Evolutionary conservation across 1,284 basidiomycete genomes (phyloP).

Genomic region (Leccinum solheimii): DNA sequence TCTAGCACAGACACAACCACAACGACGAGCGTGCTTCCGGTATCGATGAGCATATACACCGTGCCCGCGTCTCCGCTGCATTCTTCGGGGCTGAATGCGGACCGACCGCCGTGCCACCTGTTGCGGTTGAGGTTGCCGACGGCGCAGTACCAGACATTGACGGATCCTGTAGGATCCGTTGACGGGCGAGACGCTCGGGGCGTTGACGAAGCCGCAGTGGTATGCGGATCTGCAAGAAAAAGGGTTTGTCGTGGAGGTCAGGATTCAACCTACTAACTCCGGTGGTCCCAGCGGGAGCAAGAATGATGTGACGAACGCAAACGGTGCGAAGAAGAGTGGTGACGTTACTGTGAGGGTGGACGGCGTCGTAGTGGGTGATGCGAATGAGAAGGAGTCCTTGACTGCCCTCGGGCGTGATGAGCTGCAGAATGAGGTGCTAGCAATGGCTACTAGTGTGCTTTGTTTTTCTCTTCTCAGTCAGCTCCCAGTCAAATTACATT

Average conservation of each 20-base stretch:
- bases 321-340: constrained; percentile 34
- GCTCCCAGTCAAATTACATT: too few species aligned
- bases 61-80: constrained; percentile 80
- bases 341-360: constrained; percentile 49
- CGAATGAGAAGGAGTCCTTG: constrained; percentile 75
- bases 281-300: constrained; percentile 14
- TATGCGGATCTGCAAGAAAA: constrained; percentile 66
- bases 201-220: constrained; percentile 75
- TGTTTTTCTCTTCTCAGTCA: too few species aligned
- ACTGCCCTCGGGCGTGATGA: constrained; percentile 70
- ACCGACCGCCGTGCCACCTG: constrained; percentile 68
- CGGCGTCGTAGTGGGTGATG: constrained; percentile 54
- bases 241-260: constrained; percentile 64
- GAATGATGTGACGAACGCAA: constrained; percentile 24
- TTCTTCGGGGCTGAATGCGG: constrained; percentile 64
- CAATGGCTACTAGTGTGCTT: too few species aligned
- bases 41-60: constrained; percentile 58
- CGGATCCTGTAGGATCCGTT: constrained; percentile 71
- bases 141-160: constrained; percentile 71
- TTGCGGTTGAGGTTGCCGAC: constrained; percentile 80
- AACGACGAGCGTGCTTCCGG: constrained; percentile 42
- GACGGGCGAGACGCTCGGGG: constrained; percentile 65
- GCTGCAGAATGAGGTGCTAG: constrained; percentile 54
- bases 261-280: constrained; percentile 44
- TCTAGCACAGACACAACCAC: not conserved